Evolutionary conservation across 2,329 filamentous ascomycete genomes (phyloP).

Genomic region (Neonectria ditissima): DNA sequence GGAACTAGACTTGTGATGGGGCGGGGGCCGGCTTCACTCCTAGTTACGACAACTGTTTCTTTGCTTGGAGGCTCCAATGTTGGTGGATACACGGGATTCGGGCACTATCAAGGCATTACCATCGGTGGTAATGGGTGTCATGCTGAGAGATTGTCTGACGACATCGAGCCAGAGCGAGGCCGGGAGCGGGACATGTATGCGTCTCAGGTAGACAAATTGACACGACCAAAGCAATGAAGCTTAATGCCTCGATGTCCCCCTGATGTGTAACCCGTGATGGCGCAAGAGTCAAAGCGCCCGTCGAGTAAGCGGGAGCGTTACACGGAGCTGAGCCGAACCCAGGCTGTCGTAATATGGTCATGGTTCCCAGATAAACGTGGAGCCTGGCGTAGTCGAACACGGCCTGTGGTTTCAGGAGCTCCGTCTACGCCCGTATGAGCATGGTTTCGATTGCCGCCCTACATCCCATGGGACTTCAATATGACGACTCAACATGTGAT

Average conservation of each 20-base stretch:
- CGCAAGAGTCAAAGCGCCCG: background rate
- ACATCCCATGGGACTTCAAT: background rate
- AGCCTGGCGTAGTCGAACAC: background rate
- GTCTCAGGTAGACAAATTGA: constrained; percentile 29
- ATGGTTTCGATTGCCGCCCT: background rate
- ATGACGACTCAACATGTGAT: background rate
- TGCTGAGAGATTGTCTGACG: constrained; percentile 2
- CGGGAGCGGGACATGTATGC: constrained; percentile 7
- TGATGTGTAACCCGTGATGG: background rate
- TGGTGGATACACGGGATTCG: background rate
- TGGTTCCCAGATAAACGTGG: background rate
- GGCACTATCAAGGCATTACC: background rate
- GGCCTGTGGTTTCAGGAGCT: background rate
- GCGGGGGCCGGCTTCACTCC: background rate
- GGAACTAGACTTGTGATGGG: constrained; percentile 6
- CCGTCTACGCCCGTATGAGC: background rate
- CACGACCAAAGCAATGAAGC: constrained; percentile 12
- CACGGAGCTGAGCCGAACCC: constrained; percentile 17
- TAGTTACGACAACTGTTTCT: background rate
- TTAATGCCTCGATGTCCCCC: constrained; percentile 11
- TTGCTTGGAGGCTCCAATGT: background rate
- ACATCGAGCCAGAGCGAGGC: background rate
- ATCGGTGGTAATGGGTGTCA: constrained; percentile 26
- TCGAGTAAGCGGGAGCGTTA: constrained; percentile 14
- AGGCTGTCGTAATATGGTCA: background rate